Conservation (phyloP, 345 rosid genomes). For the Kernera saxatilis region DNA sequence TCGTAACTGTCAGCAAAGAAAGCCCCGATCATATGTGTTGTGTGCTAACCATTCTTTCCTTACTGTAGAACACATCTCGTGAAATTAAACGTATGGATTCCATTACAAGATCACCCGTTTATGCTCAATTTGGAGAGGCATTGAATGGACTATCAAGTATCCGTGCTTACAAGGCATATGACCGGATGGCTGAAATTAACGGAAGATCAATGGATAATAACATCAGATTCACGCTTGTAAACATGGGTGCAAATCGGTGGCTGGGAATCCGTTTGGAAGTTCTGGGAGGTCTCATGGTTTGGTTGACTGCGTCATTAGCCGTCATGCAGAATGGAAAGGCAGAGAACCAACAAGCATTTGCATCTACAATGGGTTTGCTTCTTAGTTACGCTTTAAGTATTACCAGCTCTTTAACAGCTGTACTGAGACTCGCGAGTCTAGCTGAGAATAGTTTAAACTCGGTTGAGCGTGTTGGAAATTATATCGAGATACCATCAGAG, state of each 20-base stretch:
- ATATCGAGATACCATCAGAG: slow-evolving; percentile 83
- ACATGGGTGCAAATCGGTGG: slow-evolving; percentile 96
- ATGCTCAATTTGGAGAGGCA: slow-evolving; percentile 99
- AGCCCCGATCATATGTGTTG: neutral
- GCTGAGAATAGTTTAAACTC: slow-evolving; percentile 98
- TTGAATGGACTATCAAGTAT: slow-evolving; percentile 85
- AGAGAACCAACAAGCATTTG: slow-evolving; percentile 79
- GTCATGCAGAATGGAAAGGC: slow-evolving; percentile 94
- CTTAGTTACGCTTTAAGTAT: slow-evolving; percentile 93
- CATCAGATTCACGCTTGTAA: slow-evolving; percentile 81
- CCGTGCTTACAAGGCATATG: slow-evolving; percentile 97
- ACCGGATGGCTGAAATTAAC: slow-evolving; percentile 87
- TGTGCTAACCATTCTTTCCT: slow-evolving; percentile 14
- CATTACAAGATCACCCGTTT: slow-evolving; percentile 88
- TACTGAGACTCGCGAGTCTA: slow-evolving; percentile 92
- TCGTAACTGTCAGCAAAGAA: neutral
- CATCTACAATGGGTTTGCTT: slow-evolving; percentile 98
- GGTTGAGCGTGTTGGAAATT: slow-evolving; percentile 88
- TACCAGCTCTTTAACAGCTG: slow-evolving; percentile 73
- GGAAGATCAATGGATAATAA: slow-evolving; percentile 95
- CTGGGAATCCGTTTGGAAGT: slow-evolving; percentile 91
- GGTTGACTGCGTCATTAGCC: slow-evolving; percentile 98
- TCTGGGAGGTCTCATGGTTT: slow-evolving; percentile 96
- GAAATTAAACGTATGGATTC: slow-evolving; percentile 98
- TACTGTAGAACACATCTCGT: slow-evolving; percentile 81